These are phyloP conservation scores for Parafenestella ontariensis DNA, from an alignment of 2,329 filamentous ascomycete species.

Conservation along the genomic window DNA sequence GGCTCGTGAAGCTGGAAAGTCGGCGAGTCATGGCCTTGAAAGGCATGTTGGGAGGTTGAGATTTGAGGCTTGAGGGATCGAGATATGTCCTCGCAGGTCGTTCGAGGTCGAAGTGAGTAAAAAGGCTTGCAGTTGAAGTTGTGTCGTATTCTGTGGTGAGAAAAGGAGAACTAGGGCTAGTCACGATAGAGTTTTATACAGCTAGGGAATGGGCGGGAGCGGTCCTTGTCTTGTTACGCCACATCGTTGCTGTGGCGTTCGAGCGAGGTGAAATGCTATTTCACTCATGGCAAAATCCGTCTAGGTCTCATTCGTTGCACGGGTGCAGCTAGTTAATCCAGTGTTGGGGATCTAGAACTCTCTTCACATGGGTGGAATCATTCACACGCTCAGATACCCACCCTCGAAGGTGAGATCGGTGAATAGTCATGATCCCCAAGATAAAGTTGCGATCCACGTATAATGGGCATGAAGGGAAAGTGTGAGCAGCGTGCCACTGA, in stretches of 20 bases:
- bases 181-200: background rate
- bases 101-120: background rate
- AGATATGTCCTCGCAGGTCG: background rate
- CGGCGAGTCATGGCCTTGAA: background rate
- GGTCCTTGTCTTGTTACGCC: background rate
- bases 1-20: background rate
- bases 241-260: background rate
- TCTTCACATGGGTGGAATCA: background rate
- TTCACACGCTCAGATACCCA: too few species aligned
- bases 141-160: background rate
- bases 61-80: background rate
- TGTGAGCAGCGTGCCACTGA: conserved; percentile 73
- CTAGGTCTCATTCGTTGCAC: background rate
- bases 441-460: conserved; percentile 70
- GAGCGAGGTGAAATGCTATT: background rate
- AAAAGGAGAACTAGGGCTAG: background rate
- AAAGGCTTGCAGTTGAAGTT: background rate
- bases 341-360: background rate
- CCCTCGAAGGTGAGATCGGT: conserved; percentile 19
- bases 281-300: background rate
- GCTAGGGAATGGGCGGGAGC: background rate
- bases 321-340: too few species aligned
- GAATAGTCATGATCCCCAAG: conserved; percentile 28
- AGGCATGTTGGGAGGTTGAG: background rate
- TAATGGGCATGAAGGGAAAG: conserved; percentile 75